phyloP scores from a whole-genome alignment of 116 monocot genomes.

The Dioscorea cayenensis region DNA sequence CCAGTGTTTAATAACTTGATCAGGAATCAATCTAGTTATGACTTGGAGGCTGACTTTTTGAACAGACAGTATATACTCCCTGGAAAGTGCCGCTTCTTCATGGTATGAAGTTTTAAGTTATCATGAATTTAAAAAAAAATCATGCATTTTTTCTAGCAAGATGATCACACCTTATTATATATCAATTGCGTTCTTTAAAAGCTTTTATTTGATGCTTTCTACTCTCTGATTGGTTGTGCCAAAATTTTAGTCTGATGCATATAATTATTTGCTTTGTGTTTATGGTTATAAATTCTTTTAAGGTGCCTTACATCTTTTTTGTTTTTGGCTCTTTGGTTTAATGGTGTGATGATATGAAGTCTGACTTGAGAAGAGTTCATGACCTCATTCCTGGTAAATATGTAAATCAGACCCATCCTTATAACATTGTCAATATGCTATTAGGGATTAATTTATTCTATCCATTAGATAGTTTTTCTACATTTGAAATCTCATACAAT shows the following conservation, averaged over 20 bases:
- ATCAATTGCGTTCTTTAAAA: too few species aligned
- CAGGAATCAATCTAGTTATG: constrained; percentile 39
- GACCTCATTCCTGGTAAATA: constrained; percentile 77
- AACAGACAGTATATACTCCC: constrained; percentile 57
- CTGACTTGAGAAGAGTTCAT: constrained; percentile 74
- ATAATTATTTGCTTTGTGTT: too few species aligned
- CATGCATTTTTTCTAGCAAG: too few species aligned
- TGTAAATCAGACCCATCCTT: neutral
- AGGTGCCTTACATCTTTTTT: neutral
- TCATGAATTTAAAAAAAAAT: too few species aligned
- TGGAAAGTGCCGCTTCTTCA: constrained; percentile 46
- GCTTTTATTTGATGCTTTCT: too few species aligned
- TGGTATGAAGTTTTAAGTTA: constrained; percentile 34
- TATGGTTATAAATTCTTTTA: too few species aligned
- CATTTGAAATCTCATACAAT: neutral
- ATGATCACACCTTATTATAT: too few species aligned
- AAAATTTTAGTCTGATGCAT: too few species aligned
- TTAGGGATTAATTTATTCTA: neutral
- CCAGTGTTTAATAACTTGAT: constrained; percentile 57
- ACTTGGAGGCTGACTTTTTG: constrained; percentile 56
- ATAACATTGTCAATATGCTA: neutral
- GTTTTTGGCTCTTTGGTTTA: neutral
- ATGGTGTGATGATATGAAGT: constrained; percentile 37
- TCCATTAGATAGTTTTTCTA: neutral
- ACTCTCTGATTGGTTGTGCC: too few species aligned